A percentile compares a stretch with the other conserved stretches of the same genome.
These are phyloP conservation scores for Pseudozyma hubeiensis DNA, from an alignment of 1,284 basidiomycete genomes.

Conservation along the genomic window DNA sequence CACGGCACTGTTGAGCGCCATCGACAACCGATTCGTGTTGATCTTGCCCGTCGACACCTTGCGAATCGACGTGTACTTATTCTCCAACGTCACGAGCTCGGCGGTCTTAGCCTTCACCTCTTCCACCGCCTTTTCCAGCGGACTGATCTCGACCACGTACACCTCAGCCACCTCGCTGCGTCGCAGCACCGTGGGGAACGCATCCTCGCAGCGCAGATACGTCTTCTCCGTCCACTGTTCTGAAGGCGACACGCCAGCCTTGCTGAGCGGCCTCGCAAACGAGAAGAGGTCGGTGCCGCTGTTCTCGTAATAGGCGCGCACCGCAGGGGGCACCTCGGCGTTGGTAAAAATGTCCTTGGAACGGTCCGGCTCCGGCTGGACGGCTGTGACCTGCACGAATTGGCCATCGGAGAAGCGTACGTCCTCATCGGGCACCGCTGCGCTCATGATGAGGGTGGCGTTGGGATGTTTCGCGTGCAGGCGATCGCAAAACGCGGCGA, in stretches of 20 bases:
- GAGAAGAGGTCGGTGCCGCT: constrained; percentile 72
- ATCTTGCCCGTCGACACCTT: constrained; percentile 75
- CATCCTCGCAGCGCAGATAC: constrained; percentile 75
- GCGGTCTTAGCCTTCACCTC: constrained; percentile 83
- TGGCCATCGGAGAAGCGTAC: constrained; percentile 49
- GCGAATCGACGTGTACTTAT: constrained; percentile 80
- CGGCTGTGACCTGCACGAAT: constrained; percentile 79
- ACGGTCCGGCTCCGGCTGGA: constrained; percentile 86
- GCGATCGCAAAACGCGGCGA: constrained; percentile 81
- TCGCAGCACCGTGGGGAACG: constrained; percentile 89
- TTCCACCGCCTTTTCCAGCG: constrained; percentile 83
- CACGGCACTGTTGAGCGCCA: constrained; percentile 86
- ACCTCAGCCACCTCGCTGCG: constrained; percentile 87
- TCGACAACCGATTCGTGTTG: constrained; percentile 85
- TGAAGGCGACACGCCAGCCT: constrained; percentile 40
- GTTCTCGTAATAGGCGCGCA: constrained; percentile 88
- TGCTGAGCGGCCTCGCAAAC: constrained; percentile 73
- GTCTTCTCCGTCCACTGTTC: constrained; percentile 82
- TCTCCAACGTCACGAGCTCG: constrained; percentile 78
- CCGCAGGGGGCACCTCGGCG: constrained; percentile 81
- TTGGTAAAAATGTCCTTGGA: constrained; percentile 83
- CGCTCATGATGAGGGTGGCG: constrained; percentile 81
- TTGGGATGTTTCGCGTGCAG: constrained; percentile 92
- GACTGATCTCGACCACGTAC: constrained; percentile 82
- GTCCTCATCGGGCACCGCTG: constrained; percentile 79